These are phyloP conservation scores for Malassezia psittaci DNA, from an alignment of 1,284 basidiomycete genomes.

Conservation along the genomic window DNA sequence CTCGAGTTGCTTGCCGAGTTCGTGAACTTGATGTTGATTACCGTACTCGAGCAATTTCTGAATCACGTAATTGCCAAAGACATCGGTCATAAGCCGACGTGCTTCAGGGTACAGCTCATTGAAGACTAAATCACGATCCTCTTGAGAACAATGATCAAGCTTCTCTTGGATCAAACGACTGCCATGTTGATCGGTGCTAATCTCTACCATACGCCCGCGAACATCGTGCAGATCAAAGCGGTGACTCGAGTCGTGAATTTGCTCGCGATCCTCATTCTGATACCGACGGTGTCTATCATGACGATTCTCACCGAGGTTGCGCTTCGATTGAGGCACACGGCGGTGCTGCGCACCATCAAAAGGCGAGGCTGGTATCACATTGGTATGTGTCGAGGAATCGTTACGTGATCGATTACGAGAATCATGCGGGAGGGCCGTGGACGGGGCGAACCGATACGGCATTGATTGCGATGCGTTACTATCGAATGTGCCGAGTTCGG, in stretches of 20 bases:
- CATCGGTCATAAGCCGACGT: constrained; percentile 74
- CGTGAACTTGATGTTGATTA: constrained; percentile 57
- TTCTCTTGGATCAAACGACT: constrained; percentile 55
- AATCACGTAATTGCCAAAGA: constrained; percentile 91
- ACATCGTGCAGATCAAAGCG: constrained; percentile 60
- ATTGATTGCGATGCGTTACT: neutral
- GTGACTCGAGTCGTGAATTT: neutral
- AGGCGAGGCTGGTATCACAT: neutral
- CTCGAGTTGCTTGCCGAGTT: constrained; percentile 67
- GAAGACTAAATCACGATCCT: constrained; percentile 56
- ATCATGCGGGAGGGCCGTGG: neutral
- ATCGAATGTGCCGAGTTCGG: neutral
- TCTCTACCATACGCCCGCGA: constrained; percentile 75
- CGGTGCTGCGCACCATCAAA: neutral
- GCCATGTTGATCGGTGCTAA: constrained; percentile 81
- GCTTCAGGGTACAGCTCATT: constrained; percentile 78
- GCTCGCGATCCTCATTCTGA: neutral
- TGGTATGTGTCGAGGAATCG: neutral
- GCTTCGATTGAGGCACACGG: neutral
- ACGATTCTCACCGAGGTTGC: neutral
- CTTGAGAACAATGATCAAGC: constrained; percentile 59
- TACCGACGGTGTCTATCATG: neutral
- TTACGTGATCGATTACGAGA: neutral
- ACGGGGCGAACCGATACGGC: neutral
- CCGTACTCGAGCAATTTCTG: constrained; percentile 93